Percentiles rank a stretch among this genome's conserved stretches.
Evolutionary conservation across 805 yeast genomes (phyloP).

Genomic region (Yarrowia sp.): DNA sequence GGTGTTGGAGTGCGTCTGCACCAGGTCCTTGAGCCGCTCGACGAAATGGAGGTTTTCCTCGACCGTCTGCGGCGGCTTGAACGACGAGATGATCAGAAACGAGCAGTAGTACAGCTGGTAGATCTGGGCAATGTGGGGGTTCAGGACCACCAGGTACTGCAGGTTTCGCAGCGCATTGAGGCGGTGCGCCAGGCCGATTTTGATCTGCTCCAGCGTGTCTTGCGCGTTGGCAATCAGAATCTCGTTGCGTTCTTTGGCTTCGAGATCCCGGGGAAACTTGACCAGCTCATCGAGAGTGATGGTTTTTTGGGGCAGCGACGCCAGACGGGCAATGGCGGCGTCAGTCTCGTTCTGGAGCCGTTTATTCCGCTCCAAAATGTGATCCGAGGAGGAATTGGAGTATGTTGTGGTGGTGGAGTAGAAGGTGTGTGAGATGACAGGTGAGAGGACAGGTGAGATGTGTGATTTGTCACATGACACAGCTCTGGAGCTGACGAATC

Average conservation of each 20-base stretch:
- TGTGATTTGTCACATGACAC: neutral
- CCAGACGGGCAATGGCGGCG: constrained; percentile 19
- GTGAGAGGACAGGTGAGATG: too few species aligned
- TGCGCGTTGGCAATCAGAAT: constrained; percentile 49
- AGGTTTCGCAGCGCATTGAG: constrained; percentile 71
- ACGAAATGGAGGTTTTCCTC: constrained; percentile 65
- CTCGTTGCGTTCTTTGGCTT: constrained; percentile 30
- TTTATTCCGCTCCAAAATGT: constrained; percentile 15
- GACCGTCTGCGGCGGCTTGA: constrained; percentile 55
- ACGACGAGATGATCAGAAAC: constrained; percentile 58
- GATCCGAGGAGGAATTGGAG: neutral
- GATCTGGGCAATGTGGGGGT: constrained; percentile 83
- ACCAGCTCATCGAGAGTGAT: constrained; percentile 30
- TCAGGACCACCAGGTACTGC: constrained; percentile 84
- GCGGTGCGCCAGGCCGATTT: constrained; percentile 64
- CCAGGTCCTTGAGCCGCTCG: constrained; percentile 61
- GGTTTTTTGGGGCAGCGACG: constrained; percentile 16
- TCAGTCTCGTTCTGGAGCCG: constrained; percentile 29
- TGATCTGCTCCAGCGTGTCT: constrained; percentile 44
- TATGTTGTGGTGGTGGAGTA: neutral
- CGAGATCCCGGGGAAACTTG: constrained; percentile 27
- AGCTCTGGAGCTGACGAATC: too few species aligned
- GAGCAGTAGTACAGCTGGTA: constrained; percentile 77
- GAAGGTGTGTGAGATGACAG: too few species aligned
- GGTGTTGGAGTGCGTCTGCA: constrained; percentile 83